Conservation (phyloP, 169 alveolate genomes). For the Pseudocohnilembus persalinus region DNA sequence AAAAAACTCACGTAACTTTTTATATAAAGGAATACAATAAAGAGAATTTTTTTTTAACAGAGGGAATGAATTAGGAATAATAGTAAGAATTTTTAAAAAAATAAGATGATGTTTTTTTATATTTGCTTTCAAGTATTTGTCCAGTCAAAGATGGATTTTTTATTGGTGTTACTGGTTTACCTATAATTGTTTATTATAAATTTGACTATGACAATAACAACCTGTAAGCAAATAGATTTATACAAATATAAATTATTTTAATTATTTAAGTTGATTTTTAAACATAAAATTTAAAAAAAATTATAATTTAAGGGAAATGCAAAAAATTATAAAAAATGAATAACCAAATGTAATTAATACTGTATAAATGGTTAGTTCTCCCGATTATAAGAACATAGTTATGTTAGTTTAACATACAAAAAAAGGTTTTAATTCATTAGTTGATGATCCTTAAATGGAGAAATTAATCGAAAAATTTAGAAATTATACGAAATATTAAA, state of each 20-base stretch:
- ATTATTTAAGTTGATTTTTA: not conserved
- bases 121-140: not conserved
- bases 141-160: not conserved
- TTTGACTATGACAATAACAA: not conserved
- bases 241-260: not conserved
- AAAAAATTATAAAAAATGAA: too few relatives aligned
- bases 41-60: not conserved
- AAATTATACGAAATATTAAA: too few relatives aligned
- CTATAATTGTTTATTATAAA: not conserved
- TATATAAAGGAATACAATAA: not conserved
- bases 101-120: not conserved
- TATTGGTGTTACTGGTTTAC: not conserved
- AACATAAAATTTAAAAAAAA: too few relatives aligned
- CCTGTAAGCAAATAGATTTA: not conserved
- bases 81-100: not conserved
- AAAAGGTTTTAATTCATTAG: not conserved
- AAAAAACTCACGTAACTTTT: too few relatives aligned
- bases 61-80: not conserved
- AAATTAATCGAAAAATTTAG: not conserved
- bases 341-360: not conserved
- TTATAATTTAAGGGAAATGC: not conserved
- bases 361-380: not conserved
- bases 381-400: not conserved
- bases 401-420: not conserved
- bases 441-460: not conserved